A percentile compares a stretch with the other conserved stretches of the same genome.
These are phyloP conservation scores for Maudiozyma humilis DNA, from an alignment of 1,139 yeast species.

Conservation along the genomic window DNA sequence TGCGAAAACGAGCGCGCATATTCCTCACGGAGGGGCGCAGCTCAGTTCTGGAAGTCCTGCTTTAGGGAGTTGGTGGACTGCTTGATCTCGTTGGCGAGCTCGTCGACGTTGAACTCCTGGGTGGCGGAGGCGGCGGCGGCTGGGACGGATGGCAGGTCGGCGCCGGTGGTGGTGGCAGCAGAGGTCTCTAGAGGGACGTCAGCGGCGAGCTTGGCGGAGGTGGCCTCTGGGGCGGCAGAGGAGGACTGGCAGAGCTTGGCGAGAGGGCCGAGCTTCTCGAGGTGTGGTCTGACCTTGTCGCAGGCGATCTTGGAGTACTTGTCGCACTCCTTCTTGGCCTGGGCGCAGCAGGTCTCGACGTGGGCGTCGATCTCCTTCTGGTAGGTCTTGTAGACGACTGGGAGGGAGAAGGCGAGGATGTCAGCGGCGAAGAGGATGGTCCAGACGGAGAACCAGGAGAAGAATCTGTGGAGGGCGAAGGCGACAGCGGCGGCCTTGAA, in stretches of 20 bases:
- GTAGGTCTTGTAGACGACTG: slow-evolving; percentile 65
- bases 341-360: slow-evolving; percentile 47
- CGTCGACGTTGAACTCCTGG: slow-evolving; percentile 20
- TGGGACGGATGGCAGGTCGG: slow-evolving; percentile 15
- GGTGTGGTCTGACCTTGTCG: slow-evolving; percentile 43
- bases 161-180: slow-evolving; percentile 23
- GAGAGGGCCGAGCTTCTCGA: slow-evolving; percentile 50
- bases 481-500: slow-evolving; percentile 62
- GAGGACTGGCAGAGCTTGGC: slow-evolving; percentile 52
- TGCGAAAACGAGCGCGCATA: too few species aligned
- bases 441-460: slow-evolving; percentile 71
- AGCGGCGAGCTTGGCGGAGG: slow-evolving; percentile 30
- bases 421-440: slow-evolving; percentile 51
- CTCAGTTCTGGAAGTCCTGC: slow-evolving; percentile 26
- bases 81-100: slow-evolving; percentile 17
- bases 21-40: too few species aligned
- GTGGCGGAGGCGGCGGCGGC: slow-evolving; percentile 16
- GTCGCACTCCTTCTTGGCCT: slow-evolving; percentile 49
- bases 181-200: slow-evolving; percentile 19
- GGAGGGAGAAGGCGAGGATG: slow-evolving; percentile 62
- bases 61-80: slow-evolving; percentile 26
- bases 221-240: slow-evolving; percentile 40
- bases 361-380: slow-evolving; percentile 76
- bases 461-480: slow-evolving; percentile 60
- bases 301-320: slow-evolving; percentile 46